Percentiles rank a stretch among this genome's conserved stretches.
Conservation (phyloP, 306 rosid species). For the Prunus salicina region DNA sequence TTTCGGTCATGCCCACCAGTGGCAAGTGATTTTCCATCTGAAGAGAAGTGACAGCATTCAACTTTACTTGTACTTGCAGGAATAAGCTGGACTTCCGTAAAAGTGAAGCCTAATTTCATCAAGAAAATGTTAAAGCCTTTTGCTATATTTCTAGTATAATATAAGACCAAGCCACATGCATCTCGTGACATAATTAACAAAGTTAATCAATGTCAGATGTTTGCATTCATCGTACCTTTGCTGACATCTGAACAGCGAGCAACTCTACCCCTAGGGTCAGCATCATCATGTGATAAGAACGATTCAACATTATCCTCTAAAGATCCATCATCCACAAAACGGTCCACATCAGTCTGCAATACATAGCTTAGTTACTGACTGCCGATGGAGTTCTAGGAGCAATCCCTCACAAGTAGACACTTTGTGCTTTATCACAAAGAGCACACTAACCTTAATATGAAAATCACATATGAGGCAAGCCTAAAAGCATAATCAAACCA, state of each 20-base stretch:
- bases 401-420: not conserved
- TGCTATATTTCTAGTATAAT: conserved; percentile 1
- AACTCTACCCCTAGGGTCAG: conserved; percentile 41
- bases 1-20: conserved; percentile 84
- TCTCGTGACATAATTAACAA: not conserved
- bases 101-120: conserved; percentile 38
- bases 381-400: conserved; percentile 11
- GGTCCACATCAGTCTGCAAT: conserved; percentile 54
- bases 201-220: not conserved
- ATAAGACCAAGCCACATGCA: not conserved
- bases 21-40: conserved; percentile 81
- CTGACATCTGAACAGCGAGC: conserved; percentile 32
- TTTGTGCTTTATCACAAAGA: not conserved
- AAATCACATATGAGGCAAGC: not conserved
- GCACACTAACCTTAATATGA: not conserved
- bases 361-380: conserved; percentile 16
- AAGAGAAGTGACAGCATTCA: conserved; percentile 83
- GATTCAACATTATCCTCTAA: conserved; percentile 56
- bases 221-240: conserved; percentile 45
- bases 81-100: conserved; percentile 46
- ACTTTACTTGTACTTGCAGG: conserved; percentile 56
- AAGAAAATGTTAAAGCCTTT: conserved; percentile 21
- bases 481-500: not conserved
- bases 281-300: conserved; percentile 44
- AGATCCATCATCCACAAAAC: conserved; percentile 55